phyloP scores from a whole-genome alignment of 2,329 filamentous ascomycete genomes.

The Xylaria polymorpha region DNA sequence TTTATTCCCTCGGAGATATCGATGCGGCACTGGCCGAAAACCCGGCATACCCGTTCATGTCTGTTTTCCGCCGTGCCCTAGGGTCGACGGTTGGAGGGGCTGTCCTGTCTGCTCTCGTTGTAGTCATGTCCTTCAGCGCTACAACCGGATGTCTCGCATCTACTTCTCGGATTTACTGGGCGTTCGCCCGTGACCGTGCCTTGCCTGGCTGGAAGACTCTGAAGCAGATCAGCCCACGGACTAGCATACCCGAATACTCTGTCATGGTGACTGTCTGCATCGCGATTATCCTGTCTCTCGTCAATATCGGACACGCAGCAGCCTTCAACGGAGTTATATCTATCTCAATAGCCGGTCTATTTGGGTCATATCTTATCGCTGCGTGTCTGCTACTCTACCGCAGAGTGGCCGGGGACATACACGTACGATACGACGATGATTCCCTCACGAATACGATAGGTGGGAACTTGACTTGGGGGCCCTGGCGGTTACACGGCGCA shows the following conservation, averaged over 20 bases:
- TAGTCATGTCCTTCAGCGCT: conserved; percentile 61
- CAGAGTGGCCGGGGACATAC: conserved; percentile 40
- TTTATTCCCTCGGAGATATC: conserved; percentile 65
- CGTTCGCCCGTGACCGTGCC: conserved; percentile 54
- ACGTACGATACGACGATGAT: conserved; percentile 31
- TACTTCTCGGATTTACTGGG: conserved; percentile 67
- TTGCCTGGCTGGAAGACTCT: conserved; percentile 42
- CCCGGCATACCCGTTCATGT: conserved; percentile 68
- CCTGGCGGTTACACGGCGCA: conserved; percentile 40
- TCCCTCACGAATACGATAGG: conserved; percentile 39
- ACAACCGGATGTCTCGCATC: conserved; percentile 67
- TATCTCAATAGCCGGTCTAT: conserved; percentile 43
- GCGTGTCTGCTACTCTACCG: conserved; percentile 37
- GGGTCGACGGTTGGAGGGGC: conserved; percentile 60
- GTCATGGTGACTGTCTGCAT: conserved; percentile 40
- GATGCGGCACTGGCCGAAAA: conserved; percentile 56
- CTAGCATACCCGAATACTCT: conserved; percentile 41
- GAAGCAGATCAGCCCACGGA: conserved; percentile 41
- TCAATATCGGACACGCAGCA: conserved; percentile 41
- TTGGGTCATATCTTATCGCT: conserved; percentile 43
- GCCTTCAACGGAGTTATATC: conserved; percentile 45
- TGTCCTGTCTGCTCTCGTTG: conserved; percentile 62
- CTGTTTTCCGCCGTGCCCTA: conserved; percentile 65
- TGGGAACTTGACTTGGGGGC: conserved; percentile 40
- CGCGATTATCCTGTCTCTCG: conserved; percentile 41